These are phyloP conservation scores for Xylaria curta DNA, from an alignment of 495 filamentous ascomycete genomes.

Conservation along the genomic window DNA sequence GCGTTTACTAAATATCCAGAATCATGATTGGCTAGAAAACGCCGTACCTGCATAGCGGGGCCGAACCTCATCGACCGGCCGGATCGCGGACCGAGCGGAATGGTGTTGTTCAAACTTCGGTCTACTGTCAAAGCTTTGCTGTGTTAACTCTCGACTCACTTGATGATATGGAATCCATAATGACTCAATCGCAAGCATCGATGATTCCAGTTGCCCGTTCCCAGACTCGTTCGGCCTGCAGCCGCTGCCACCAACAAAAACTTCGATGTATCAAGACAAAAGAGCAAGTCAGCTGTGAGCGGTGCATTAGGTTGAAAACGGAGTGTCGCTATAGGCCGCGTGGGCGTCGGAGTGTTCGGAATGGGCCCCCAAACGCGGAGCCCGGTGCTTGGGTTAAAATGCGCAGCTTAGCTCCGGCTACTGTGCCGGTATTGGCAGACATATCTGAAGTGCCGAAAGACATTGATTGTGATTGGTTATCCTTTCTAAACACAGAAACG, in stretches of 20 bases:
- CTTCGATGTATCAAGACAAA: constrained; percentile 27
- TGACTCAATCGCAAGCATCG: background rate
- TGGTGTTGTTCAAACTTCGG: background rate
- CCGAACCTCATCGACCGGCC: background rate
- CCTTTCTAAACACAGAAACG: background rate
- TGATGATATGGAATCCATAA: background rate
- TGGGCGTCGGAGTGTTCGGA: background rate
- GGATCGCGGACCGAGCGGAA: background rate
- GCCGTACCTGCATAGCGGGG: constrained; percentile 11
- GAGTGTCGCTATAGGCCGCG: constrained; percentile 26
- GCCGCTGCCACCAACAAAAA: constrained; percentile 32
- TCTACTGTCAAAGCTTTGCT: background rate
- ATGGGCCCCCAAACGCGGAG: background rate
- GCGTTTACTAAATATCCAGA: background rate
- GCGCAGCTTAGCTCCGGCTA: background rate
- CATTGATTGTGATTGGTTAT: background rate
- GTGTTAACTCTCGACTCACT: background rate
- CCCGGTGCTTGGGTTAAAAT: background rate
- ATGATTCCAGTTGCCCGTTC: background rate
- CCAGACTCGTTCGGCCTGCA: constrained; percentile 27
- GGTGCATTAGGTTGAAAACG: constrained; percentile 17
- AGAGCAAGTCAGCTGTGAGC: constrained; percentile 14
- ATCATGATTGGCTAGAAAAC: constrained; percentile 22
- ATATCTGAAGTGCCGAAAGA: background rate
- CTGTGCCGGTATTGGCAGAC: background rate